Evolutionary conservation across 805 yeast genomes (phyloP), one percentile per base, ranked within the genome.

Genomic region (Kazachstania africana): DNA sequence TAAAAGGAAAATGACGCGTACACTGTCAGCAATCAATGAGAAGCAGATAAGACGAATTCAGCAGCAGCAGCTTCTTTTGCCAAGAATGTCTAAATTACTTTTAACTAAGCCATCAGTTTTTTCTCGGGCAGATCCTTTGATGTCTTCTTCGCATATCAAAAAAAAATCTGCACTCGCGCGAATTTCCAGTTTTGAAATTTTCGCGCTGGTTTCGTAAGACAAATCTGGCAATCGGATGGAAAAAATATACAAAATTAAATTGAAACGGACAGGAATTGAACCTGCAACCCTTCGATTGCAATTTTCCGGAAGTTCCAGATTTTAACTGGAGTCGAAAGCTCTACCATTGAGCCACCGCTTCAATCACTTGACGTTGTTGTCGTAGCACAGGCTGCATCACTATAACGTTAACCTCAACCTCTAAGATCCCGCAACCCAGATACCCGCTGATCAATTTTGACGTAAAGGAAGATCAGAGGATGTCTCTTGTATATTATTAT

Each of bases 231-330:
- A 8, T 8, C 22, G 22, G 10, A 19, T 8, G 10, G 10, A 19
- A 8, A 19, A 19, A 19, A 19, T 8, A 8, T 19, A 19, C 22
- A 40, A 40, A 43, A 36, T 50, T 41, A 45, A 53, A 48, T 45
- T 69, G 74, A 67, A 70, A 70, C 75, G 71, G 75, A 70, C 78
- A 70, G 76, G 78, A 72, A 68, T 72, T 66, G 78, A 72, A 72
- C 78, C 76, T 70, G 77, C 77, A 70, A 70, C 77, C 78, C 66
- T 70, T 68, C 68, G 78, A 69, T 69, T 62, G 57, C 59, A 52
- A 51, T 43, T 44, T 41, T 44, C 38, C 35, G 38, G 35, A 36
- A 33, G 31, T 27, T 32, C 54, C 54, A 48, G 44, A 40, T 40
- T 47, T 39, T 43, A 50, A 53, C 62, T 68, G 75, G 75, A 69